These are phyloP conservation scores for Rugosomyces carneus DNA, from an alignment of 1,284 basidiomycete species.

Conservation along the genomic window DNA sequence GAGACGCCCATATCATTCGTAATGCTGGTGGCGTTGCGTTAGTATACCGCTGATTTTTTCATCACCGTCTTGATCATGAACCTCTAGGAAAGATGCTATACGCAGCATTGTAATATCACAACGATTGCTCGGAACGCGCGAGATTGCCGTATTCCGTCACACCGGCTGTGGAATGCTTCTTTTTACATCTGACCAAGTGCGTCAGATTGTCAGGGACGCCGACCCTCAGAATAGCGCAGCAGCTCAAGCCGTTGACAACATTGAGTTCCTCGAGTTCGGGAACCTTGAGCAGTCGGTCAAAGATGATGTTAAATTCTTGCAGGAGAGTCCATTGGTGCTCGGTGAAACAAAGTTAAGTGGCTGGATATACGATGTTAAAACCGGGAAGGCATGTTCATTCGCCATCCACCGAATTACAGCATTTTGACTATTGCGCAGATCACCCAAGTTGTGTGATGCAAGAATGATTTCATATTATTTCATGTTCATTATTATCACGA, in stretches of 20 bases:
- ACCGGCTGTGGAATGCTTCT: constrained; percentile 66
- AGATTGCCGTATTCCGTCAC: constrained; percentile 63
- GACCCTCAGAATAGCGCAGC: constrained; percentile 33
- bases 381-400: constrained; percentile 42
- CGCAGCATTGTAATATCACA: constrained; percentile 64
- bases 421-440: background rate
- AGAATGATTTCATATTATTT: too few species aligned
- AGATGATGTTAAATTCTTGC: constrained; percentile 51
- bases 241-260: constrained; percentile 37
- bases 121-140: constrained; percentile 58
- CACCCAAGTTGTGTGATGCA: constrained; percentile 7
- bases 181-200: constrained; percentile 47
- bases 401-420: background rate
- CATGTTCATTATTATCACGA: too few species aligned
- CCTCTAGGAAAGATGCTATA: constrained; percentile 51
- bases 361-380: constrained; percentile 61
- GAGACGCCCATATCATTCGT: constrained; percentile 65
- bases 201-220: constrained; percentile 42
- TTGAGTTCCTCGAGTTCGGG: constrained; percentile 55
- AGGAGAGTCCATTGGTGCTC: constrained; percentile 48
- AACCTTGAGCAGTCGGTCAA: constrained; percentile 50
- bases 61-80: background rate
- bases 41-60: constrained; percentile 18
- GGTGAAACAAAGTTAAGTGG: constrained; percentile 51
- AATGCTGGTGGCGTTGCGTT: constrained; percentile 63